These are phyloP conservation scores for Globisporangium okanoganense DNA, from an alignment of 352 stramenopile species.

Conservation along the genomic window DNA sequence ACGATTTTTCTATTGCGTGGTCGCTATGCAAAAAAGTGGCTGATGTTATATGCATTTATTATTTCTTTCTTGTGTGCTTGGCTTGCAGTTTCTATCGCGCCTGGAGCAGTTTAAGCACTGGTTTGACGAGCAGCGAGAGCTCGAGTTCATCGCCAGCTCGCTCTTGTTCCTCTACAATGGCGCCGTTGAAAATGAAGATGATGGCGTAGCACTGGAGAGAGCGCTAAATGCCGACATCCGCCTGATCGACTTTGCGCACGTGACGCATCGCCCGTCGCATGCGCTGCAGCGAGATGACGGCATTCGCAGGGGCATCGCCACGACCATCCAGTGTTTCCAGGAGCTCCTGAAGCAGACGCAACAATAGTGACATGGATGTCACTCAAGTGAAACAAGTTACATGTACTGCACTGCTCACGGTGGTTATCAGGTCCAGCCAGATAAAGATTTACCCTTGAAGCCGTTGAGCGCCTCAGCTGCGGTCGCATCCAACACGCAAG, in stretches of 20 bases:
- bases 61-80: no score
- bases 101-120: slow-evolving; percentile 61
- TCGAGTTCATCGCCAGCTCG: slow-evolving; percentile 93
- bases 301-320: slow-evolving; percentile 50
- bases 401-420: no score
- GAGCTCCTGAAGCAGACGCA: slow-evolving; percentile 23
- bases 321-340: slow-evolving; percentile 49
- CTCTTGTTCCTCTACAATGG: slow-evolving; percentile 94
- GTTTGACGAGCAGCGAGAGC: slow-evolving; percentile 77
- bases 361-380: neutral
- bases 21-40: no score
- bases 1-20: slow-evolving; percentile 6
- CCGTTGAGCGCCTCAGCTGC: no score
- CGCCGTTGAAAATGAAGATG: slow-evolving; percentile 29
- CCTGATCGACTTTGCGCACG: slow-evolving; percentile 86
- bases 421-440: no score
- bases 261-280: slow-evolving; percentile 18
- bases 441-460: no score
- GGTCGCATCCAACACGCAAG: neutral
- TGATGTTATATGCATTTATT: no score
- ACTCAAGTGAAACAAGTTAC: neutral
- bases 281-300: slow-evolving; percentile 42
- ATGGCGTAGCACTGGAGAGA: neutral
- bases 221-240: slow-evolving; percentile 46
- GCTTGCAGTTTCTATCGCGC: slow-evolving; percentile 74